Evolutionary conservation across 2,329 filamentous ascomycete genomes (phyloP).

Genomic region (Aspergillus fijiensis): DNA sequence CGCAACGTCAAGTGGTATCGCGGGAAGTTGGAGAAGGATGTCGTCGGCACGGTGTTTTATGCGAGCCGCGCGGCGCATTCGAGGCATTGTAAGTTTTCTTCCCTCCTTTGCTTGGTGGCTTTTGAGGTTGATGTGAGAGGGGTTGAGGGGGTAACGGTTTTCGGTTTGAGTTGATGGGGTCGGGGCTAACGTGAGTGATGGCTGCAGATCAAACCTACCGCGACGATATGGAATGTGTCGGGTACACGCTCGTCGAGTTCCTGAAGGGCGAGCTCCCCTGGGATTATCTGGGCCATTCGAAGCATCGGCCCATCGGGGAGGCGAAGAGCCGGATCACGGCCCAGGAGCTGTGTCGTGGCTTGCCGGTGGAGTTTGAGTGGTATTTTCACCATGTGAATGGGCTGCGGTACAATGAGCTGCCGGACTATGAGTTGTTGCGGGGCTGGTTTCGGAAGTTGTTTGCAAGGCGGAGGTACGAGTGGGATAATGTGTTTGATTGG

Average conservation of each 20-base stretch:
- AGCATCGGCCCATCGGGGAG: neutral
- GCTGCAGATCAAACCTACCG: neutral
- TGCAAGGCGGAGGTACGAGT: neutral
- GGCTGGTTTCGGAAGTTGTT: neutral
- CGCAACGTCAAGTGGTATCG: neutral
- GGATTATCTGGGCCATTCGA: neutral
- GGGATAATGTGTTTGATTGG: constrained; percentile 3
- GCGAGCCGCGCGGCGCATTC: neutral
- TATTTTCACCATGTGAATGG: neutral
- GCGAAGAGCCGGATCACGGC: neutral
- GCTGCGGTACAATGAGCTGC: constrained; percentile 2
- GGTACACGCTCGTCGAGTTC: neutral
- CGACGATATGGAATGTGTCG: neutral
- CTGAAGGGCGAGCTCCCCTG: neutral
- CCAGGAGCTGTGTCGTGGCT: neutral
- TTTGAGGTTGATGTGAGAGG: neutral
- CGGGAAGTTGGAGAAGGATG: neutral
- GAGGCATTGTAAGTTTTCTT: neutral
- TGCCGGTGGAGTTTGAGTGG: neutral
- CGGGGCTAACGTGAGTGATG: too few species aligned
- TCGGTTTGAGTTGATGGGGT: neutral
- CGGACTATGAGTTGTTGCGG: neutral
- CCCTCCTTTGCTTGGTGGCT: neutral
- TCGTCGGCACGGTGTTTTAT: neutral
- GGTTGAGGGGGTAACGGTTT: neutral